These are phyloP conservation scores for Aurinia saxatilis DNA, from an alignment of 345 rosid species.

Conservation along the genomic window DNA sequence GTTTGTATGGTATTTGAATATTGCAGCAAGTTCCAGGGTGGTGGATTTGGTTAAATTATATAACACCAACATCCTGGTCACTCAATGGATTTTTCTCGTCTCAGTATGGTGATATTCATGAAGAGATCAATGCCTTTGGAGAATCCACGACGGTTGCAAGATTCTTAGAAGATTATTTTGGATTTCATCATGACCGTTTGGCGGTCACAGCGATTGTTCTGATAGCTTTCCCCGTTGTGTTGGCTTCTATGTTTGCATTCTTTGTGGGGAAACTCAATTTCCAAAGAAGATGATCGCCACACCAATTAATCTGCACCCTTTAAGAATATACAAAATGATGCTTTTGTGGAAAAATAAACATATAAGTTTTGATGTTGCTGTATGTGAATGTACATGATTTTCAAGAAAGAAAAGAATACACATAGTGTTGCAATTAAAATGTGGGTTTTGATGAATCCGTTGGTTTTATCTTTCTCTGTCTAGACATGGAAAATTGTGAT, in stretches of 20 bases:
- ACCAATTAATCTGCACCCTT: not conserved
- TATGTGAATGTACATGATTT: too few species aligned
- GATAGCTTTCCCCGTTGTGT: conserved; percentile 31
- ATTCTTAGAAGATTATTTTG: too few species aligned
- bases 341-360: too few species aligned
- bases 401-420: too few species aligned
- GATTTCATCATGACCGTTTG: conserved; percentile 38
- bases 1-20: not conserved
- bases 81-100: conserved; percentile 56
- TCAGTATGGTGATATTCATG: conserved; percentile 58
- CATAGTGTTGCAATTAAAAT: too few species aligned
- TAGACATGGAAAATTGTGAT: too few species aligned
- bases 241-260: conserved; percentile 49
- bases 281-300: conserved; percentile 42
- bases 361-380: too few species aligned
- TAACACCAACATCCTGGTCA: conserved; percentile 71
- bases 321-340: not conserved
- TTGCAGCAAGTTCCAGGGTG: conserved; percentile 65
- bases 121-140: conserved; percentile 34
- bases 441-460: too few species aligned
- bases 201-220: conserved; percentile 32
- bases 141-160: too few species aligned
- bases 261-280: conserved; percentile 51
- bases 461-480: too few species aligned
- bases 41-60: conserved; percentile 78